phyloP scores from a whole-genome alignment of 2,329 filamentous ascomycete species.

The Hysterium pulicare region DNA sequence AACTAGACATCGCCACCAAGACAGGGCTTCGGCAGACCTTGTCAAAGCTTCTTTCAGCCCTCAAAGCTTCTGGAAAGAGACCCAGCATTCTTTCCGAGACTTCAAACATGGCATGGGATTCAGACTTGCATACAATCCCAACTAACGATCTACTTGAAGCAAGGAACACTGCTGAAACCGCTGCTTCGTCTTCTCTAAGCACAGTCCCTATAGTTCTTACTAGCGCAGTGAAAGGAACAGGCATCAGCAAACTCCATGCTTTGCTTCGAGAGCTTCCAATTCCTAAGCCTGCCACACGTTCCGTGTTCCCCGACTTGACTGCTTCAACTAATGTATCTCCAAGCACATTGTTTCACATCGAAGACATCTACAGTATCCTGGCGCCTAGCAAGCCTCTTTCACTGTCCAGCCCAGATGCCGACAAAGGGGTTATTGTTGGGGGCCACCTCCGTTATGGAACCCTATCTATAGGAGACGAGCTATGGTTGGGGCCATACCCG shows the following conservation, averaged over 20 bases:
- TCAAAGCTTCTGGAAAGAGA: slow-evolving; percentile 72
- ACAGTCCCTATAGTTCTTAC: slow-evolving; percentile 83
- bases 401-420: slow-evolving; percentile 5
- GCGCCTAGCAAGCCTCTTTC: slow-evolving; percentile 11
- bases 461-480: slow-evolving; percentile 71
- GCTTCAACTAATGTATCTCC: slow-evolving; percentile 30
- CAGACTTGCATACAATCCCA: slow-evolving; percentile 58
- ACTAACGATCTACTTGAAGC: slow-evolving; percentile 57
- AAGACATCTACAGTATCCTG: slow-evolving; percentile 72
- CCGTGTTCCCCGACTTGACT: slow-evolving; percentile 8
- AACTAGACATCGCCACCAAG: slow-evolving; percentile 81
- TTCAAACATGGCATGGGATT: slow-evolving; percentile 24
- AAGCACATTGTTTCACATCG: slow-evolving; percentile 75
- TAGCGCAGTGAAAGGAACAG: slow-evolving; percentile 79
- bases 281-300: slow-evolving; percentile 41
- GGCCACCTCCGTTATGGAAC: slow-evolving; percentile 78
- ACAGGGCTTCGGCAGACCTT: slow-evolving; percentile 66
- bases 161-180: slow-evolving; percentile 50
- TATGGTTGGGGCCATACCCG: slow-evolving; percentile 71
- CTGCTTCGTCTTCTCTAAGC: slow-evolving; percentile 45
- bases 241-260: slow-evolving; percentile 78
- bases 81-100: slow-evolving; percentile 63
- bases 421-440: slow-evolving; percentile 63
- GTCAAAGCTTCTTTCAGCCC: slow-evolving; percentile 67
- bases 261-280: slow-evolving; percentile 74